Evolutionary conservation across 768 basidiomycete genomes (phyloP), one percentile per base, ranked within the genome.

Genomic region (Candolleomyces efflorescens): DNA sequence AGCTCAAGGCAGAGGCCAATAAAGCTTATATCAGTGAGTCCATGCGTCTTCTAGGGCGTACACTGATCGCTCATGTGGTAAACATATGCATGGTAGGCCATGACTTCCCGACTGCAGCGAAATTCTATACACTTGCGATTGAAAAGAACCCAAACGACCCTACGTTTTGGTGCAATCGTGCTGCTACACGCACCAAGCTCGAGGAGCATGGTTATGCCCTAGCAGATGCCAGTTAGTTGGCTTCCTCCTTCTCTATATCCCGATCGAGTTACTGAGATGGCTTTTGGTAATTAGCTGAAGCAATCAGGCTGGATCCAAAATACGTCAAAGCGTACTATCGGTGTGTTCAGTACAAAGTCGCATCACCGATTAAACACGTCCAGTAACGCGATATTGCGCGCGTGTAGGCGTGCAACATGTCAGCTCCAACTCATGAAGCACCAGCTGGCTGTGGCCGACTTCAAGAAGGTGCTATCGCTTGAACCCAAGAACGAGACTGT

Each of bases 141-240:
- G 85, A 89, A 62, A 82, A 87, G 67, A 94, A 99, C 68, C 94
- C 94, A 0, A 76, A 78, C 55, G 96, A 98, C 65, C 75, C 94
- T 53, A 94, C 93, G 13, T 71, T 96, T 53, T 98, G 92, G 90
- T 94, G 90, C 68, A 98, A 98, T 73, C 83, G 96, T 38, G 94
- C 97, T 2, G 91, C 93, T 72, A 82, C 91, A 13, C 83, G 96
- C 52, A 92, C 95, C 72, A 97, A 92, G 74, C 73, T 98, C 55
- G 90, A 99, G 70, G 81, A 99, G 73, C 89, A 90, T 65, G 97
- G 97, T 3, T 94, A 94, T 67, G 97, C 94, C 15, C 81, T 96
- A 24, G 75, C 77, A 26, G 96, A 98, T 76, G 85, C 93, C 43
- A 84, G 94, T 94, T 66, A 69, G 89, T 82, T 47, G 27, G 44